Evolutionary conservation across 345 rosid species (phyloP).

Genomic region (Theobroma cacao): DNA sequence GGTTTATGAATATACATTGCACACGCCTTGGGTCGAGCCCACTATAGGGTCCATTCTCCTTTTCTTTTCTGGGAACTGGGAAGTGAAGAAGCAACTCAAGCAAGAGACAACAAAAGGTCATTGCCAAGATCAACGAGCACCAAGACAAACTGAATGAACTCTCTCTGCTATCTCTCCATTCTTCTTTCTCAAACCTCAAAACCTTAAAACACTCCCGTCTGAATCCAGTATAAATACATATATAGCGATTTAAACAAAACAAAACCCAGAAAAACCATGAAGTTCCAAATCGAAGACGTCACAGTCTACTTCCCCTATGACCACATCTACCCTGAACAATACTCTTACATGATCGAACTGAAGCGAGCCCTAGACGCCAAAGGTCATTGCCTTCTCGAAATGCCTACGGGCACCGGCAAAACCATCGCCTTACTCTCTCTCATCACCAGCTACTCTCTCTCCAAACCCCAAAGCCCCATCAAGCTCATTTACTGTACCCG

Average conservation of each 20-base stretch:
- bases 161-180: background rate
- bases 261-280: slow-evolving; percentile 39
- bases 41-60: background rate
- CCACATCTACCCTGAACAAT: slow-evolving; percentile 91
- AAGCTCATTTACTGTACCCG: slow-evolving; percentile 96
- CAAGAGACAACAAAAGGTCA: background rate
- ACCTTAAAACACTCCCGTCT: background rate
- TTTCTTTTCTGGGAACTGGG: too few relatives aligned
- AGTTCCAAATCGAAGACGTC: slow-evolving; percentile 84
- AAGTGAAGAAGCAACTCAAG: too few relatives aligned
- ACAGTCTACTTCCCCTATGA: slow-evolving; percentile 92
- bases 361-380: slow-evolving; percentile 93
- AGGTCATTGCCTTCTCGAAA: slow-evolving; percentile 98
- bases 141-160: background rate
- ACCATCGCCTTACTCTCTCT: slow-evolving; percentile 93
- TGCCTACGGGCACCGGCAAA: slow-evolving; percentile 99
- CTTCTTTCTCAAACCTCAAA: background rate
- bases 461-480: slow-evolving; percentile 60
- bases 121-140: too few relatives aligned
- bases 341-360: slow-evolving; percentile 88
- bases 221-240: background rate
- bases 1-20: background rate
- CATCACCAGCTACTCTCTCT: slow-evolving; percentile 80
- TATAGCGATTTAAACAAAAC: background rate
- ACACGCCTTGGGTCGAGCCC: background rate